Evolutionary conservation across 805 yeast genomes (phyloP).

Genomic region (Myxozyma sirexii): DNA sequence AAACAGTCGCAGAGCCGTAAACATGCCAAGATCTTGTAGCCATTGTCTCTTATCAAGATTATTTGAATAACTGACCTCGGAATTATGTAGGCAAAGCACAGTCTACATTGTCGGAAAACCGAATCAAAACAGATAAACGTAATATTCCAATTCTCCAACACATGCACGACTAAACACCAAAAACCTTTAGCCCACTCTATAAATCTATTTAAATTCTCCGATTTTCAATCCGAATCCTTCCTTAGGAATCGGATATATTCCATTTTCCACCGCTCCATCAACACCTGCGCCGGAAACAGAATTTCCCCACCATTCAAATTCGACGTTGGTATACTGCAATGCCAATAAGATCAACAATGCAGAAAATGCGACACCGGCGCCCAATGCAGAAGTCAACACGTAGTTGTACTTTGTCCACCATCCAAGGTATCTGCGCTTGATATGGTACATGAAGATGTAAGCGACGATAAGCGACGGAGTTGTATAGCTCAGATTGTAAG

Average conservation of each 20-base stretch:
- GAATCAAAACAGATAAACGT: no score
- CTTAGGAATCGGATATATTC: conserved; percentile 10
- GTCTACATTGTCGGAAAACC: no score
- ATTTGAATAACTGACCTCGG: no score
- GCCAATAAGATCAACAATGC: conserved; percentile 59
- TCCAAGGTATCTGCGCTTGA: conserved; percentile 62
- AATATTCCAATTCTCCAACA: no score
- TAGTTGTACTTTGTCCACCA: conserved; percentile 45
- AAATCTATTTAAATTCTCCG: conserved; percentile 1
- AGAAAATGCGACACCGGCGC: conserved; percentile 66
- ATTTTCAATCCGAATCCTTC: conserved; percentile 18
- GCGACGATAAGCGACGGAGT: conserved; percentile 14
- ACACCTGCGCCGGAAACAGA: conserved; percentile 29
- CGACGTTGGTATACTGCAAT: conserved; percentile 48
- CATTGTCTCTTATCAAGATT: no score
- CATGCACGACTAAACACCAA: no score
- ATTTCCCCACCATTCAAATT: conserved; percentile 68
- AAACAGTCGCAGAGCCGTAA: no score
- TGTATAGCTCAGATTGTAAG: conserved; percentile 16
- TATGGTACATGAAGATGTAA: conserved; percentile 53
- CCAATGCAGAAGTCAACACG: conserved; percentile 62
- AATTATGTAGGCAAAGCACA: no score
- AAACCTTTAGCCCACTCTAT: no score
- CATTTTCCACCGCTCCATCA: conserved; percentile 11
- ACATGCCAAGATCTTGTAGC: no score